Base-by-base conservation (phyloP, 163 green algal species). In the Scenedesmus sp. region DNA sequence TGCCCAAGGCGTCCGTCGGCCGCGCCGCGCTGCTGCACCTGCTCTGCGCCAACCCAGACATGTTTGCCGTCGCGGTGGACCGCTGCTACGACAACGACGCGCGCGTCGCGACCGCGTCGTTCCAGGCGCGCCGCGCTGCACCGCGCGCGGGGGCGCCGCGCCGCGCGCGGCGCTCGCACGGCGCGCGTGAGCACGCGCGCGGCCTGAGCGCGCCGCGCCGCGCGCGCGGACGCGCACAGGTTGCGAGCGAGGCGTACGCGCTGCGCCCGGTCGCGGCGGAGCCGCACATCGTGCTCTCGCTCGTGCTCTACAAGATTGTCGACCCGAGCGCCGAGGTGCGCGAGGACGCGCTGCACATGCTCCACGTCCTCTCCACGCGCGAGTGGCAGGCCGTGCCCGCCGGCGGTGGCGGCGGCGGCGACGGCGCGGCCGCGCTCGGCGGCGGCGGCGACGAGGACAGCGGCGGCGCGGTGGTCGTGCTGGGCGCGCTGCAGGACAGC, bases 261-360 rank as follows among this genome's bases (percentile, higher is more conserved):
- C 76, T 85, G 1, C 77, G 86, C 14, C 33, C 75, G 33, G 77
- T 96, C n/a, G 64, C 71, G 13, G 48, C 88, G 2, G 54, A 82
- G 31, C 70, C 86, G 3, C 89, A 94, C 62, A 75, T 96, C 0
- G 60, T 94, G 29, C 75, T 98, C 24, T 84, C 75, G 36, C 85
- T 98, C 10, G 87, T 98, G 22, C 84, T 98, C 26, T 92, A 95
- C 91, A 97, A 97, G 78, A 83, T 97, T 24, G 92, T 96, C n/a
- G 91, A 94, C 67, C 42, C 81, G 20, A 51, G 9, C 15, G 31
- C 72, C 4, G 78, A 90, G 77, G 89, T 97, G 47, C 87, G 93
- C 0, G 90, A 95, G 39, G 91, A 95, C 67, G 89, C 94, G 0
- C 66, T 95, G 22, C 85, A 91, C 70, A 81, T 97, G 79, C 83